phyloP scores from a whole-genome alignment of 2,329 filamentous ascomycete genomes.

The Apiospora koreana region DNA sequence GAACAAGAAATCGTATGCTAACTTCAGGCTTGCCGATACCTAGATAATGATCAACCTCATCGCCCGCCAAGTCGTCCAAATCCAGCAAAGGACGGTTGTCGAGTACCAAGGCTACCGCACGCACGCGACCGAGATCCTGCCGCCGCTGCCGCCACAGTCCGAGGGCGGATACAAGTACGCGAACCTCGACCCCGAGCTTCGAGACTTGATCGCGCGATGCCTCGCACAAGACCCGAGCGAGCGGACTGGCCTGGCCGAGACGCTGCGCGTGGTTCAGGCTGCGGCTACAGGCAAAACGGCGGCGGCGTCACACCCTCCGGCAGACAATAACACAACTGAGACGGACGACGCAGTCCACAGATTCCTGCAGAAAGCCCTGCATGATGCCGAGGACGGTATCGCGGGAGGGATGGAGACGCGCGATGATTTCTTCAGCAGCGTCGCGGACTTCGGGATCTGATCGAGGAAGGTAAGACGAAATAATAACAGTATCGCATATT shows the following conservation, averaged over 20 bases:
- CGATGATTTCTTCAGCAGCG: background rate
- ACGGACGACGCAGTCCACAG: background rate
- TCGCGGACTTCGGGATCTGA: background rate
- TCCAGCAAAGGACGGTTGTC: too few species aligned
- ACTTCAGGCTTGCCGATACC: background rate
- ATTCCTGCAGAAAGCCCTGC: background rate
- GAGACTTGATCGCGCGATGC: background rate
- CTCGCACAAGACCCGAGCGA: background rate
- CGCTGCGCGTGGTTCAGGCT: background rate
- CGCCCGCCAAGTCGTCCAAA: background rate
- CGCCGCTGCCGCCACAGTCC: background rate
- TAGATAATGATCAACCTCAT: slow-evolving; percentile 2
- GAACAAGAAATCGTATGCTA: background rate
- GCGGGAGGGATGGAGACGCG: background rate
- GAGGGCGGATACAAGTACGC: background rate
- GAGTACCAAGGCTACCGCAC: background rate
- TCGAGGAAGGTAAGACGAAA: background rate
- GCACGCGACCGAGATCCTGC: slow-evolving; percentile 10
- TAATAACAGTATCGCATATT: background rate
- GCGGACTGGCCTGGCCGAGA: background rate
- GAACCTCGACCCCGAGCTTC: background rate
- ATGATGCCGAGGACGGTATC: background rate
- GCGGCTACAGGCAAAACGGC: background rate
- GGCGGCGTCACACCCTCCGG: background rate
- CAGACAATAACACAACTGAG: background rate